Conservation (phyloP, 768 basidiomycete genomes). For the Lactarius deliciosus region DNA sequence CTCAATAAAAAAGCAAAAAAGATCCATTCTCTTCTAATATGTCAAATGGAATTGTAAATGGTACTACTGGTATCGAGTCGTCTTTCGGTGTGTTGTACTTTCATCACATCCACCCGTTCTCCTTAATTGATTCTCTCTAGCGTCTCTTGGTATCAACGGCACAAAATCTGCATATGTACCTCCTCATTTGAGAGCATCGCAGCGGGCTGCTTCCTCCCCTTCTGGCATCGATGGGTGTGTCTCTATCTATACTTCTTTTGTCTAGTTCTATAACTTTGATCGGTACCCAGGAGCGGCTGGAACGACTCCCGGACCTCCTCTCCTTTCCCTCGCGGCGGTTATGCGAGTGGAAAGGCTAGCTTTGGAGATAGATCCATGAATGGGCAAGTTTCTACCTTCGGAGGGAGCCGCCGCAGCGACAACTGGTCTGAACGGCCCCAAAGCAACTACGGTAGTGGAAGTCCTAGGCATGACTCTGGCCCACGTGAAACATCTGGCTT, state of each 20-base stretch:
- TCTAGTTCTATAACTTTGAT: slow-evolving; percentile 12
- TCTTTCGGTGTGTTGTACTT: slow-evolving; percentile 50
- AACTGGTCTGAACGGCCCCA: slow-evolving; percentile 39
- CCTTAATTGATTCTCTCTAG: slow-evolving; percentile 39
- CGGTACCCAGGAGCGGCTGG: slow-evolving; percentile 61
- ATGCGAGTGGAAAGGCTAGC: slow-evolving; percentile 42
- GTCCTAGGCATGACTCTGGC: slow-evolving; percentile 40
- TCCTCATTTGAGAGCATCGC: slow-evolving; percentile 81
- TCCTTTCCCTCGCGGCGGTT: slow-evolving; percentile 49
- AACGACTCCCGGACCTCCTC: slow-evolving; percentile 68
- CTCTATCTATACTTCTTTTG: slow-evolving; percentile 15
- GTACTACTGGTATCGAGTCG: slow-evolving; percentile 65
- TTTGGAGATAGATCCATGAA: slow-evolving; percentile 44
- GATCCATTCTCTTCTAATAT: slow-evolving; percentile 53
- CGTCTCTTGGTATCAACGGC: slow-evolving; percentile 70
- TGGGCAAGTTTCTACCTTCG: slow-evolving; percentile 39
- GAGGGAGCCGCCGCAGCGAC: slow-evolving; percentile 44
- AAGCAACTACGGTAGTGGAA: slow-evolving; percentile 41
- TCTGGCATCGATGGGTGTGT: slow-evolving; percentile 52
- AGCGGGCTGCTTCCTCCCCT: slow-evolving; percentile 74
- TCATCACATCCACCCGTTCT: slow-evolving; percentile 2
- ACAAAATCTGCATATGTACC: slow-evolving; percentile 82
- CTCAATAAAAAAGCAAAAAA: slow-evolving; percentile 22
- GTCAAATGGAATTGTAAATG: slow-evolving; percentile 91
- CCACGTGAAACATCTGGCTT: slow-evolving; percentile 56